phyloP scores from a whole-genome alignment of 352 stramenopile genomes.

The Globisporangium okanoganense region DNA sequence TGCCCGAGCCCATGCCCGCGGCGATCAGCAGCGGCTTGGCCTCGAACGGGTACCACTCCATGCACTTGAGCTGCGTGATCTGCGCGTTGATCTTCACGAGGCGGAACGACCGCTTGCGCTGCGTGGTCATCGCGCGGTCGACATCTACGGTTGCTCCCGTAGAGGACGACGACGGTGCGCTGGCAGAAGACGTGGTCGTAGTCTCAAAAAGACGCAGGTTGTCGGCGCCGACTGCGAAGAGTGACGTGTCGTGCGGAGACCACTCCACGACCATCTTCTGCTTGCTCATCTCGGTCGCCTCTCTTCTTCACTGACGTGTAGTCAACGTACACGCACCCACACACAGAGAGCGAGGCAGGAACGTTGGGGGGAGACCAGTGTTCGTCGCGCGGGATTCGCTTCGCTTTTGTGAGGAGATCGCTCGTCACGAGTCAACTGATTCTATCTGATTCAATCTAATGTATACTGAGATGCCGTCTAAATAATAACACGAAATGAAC shows the following conservation, averaged over 20 bases:
- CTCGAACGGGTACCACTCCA: conserved; percentile 82
- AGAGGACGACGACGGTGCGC: conserved; percentile 2
- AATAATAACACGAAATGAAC: too few relatives aligned
- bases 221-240: conserved; percentile 81
- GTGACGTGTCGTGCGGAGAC: conserved; percentile 76
- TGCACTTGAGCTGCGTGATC: conserved; percentile 74
- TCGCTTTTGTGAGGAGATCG: conserved; percentile 2
- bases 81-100: conserved; percentile 79
- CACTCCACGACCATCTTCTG: conserved; percentile 71
- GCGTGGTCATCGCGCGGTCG: conserved; percentile 38
- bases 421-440: too few relatives aligned
- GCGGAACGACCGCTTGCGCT: conserved; percentile 81
- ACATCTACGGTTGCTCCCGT: conserved; percentile 1
- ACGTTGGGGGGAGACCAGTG: not conserved
- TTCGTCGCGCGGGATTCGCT: not conserved
- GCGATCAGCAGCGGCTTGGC: conserved; percentile 71
- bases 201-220: conserved; percentile 84
- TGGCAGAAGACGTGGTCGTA: conserved; percentile 15
- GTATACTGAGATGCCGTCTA: too few relatives aligned
- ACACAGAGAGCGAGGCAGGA: not conserved
- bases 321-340: not conserved
- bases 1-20: conserved; percentile 67
- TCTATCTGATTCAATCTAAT: too few relatives aligned
- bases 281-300: conserved; percentile 58
- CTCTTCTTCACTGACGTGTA: not conserved